Conservation (phyloP, 208 protist genomes). For the Trypanosoma rangeli region DNA sequence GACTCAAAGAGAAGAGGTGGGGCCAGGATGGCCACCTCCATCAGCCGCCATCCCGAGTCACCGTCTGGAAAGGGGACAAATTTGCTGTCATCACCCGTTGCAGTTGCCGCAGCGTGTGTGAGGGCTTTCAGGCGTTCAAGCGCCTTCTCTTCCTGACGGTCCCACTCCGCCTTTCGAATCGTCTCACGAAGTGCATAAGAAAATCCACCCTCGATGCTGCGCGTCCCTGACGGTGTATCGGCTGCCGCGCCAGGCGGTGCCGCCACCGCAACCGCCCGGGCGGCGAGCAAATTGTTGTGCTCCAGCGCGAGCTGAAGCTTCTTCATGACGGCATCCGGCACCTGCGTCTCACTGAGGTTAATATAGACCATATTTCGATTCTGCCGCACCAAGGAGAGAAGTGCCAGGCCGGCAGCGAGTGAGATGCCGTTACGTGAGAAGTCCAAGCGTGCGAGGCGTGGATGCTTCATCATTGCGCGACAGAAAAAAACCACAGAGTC, state of each 20-base stretch:
- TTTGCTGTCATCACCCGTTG: not conserved
- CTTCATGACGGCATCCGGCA: slow-evolving; percentile 49
- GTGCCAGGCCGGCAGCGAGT: slow-evolving; percentile 62
- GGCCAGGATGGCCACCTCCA: slow-evolving; percentile 79
- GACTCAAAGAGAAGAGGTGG: slow-evolving; percentile 79
- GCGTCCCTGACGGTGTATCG: not conserved
- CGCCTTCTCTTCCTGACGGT: slow-evolving; percentile 14
- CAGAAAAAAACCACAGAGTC: slow-evolving; percentile 82
- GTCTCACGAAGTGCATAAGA: slow-evolving; percentile 23
- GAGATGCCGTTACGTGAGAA: slow-evolving; percentile 77
- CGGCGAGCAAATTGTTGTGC: slow-evolving; percentile 27
- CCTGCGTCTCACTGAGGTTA: slow-evolving; percentile 55
- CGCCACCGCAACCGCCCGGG: slow-evolving; percentile 10
- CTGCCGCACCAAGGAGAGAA: slow-evolving; percentile 65
- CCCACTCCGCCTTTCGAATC: slow-evolving; percentile 30
- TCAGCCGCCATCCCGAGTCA: slow-evolving; percentile 64
- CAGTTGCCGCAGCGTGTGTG: not conserved
- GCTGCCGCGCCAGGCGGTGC: not conserved
- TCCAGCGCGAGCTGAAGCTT: slow-evolving; percentile 53
- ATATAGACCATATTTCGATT: slow-evolving; percentile 36
- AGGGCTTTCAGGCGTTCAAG: slow-evolving; percentile 20
- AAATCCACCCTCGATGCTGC: slow-evolving; percentile 1
- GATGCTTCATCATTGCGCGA: slow-evolving; percentile 57
- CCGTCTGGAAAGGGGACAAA: slow-evolving; percentile 38
- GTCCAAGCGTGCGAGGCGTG: slow-evolving; percentile 51